These are phyloP conservation scores for Ogataea paradorogensis DNA, from an alignment of 805 yeast species.

Conservation along the genomic window DNA sequence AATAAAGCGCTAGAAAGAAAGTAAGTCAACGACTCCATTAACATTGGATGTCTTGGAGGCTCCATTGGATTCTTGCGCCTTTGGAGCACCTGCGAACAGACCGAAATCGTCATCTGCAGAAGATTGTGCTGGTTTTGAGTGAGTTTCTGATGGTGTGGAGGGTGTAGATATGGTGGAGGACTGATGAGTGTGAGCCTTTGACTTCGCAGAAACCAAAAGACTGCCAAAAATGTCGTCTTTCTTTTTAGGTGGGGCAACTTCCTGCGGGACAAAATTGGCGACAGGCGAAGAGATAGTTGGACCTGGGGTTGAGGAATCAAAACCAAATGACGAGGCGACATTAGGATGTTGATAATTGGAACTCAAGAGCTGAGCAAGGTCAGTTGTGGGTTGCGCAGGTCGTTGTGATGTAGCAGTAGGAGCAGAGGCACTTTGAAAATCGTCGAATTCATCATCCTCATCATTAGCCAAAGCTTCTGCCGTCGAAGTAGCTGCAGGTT, in stretches of 20 bases:
- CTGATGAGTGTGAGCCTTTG: conserved; percentile 30
- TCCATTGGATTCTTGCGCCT: conserved; percentile 2
- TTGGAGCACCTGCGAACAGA: conserved; percentile 9
- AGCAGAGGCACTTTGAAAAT: conserved; percentile 70
- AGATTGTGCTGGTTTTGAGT: conserved; percentile 4
- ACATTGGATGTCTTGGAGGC: conserved; percentile 8
- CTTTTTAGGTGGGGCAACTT: conserved; percentile 39
- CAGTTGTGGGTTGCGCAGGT: conserved; percentile 19
- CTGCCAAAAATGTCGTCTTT: conserved; percentile 71
- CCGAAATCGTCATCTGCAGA: conserved; percentile 15
- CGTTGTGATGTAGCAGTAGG: conserved; percentile 19
- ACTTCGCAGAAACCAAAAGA: conserved; percentile 62
- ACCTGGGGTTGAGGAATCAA: conserved; percentile 18
- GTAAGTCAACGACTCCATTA: conserved; percentile 46
- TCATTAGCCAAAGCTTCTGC: conserved; percentile 2
- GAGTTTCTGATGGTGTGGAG: conserved; percentile 6
- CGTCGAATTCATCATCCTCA: conserved; percentile 67
- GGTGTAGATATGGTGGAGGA: conserved; percentile 18
- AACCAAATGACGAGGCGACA: not conserved
- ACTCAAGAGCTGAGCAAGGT: conserved; percentile 32
- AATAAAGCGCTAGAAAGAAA: conserved; percentile 38
- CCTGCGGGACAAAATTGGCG: conserved; percentile 21
- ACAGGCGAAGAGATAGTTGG: conserved; percentile 12
- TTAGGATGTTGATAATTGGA: conserved; percentile 27
- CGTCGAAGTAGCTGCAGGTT: conserved; percentile 21